Percentiles rank a stretch among this genome's conserved stretches.
These are phyloP conservation scores for Cutaneotrichosporon mucoides DNA, from an alignment of 1,284 basidiomycete genomes.

Conservation along the genomic window DNA sequence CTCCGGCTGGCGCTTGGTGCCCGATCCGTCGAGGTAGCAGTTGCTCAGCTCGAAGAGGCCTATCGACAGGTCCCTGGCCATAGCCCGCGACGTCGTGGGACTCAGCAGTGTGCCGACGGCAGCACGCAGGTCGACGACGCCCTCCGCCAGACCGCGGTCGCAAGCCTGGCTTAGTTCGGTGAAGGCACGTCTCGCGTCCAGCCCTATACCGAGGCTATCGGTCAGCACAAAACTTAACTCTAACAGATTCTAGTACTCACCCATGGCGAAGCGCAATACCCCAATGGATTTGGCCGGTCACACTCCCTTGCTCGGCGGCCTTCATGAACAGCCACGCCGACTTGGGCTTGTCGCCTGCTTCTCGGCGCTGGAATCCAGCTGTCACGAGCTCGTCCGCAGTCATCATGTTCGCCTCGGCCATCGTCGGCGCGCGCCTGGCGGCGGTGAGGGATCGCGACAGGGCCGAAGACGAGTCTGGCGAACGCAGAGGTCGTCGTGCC, in stretches of 20 bases:
- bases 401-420: conserved; percentile 2
- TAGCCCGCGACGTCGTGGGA: conserved; percentile 27
- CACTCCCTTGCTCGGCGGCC: conserved; percentile 43
- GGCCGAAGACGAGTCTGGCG: background rate
- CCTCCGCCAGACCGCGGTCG: conserved; percentile 33
- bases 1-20: conserved; percentile 42
- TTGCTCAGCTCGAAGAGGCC: conserved; percentile 47
- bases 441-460: background rate
- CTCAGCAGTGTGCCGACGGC: conserved; percentile 28
- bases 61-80: conserved; percentile 40
- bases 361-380: conserved; percentile 35
- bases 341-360: conserved; percentile 39
- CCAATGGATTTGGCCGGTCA: conserved; percentile 45
- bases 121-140: conserved; percentile 30
- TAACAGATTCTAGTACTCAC: conserved; percentile 5
- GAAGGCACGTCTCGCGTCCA: conserved; percentile 42
- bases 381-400: conserved; percentile 24
- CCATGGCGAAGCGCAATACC: conserved; percentile 45
- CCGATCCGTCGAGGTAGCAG: conserved; percentile 46
- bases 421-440: background rate
- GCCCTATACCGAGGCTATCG: conserved; percentile 32
- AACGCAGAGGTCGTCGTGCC: background rate
- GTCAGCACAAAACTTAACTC: background rate
- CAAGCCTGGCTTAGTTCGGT: conserved; percentile 40
- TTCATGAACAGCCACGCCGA: conserved; percentile 46